A percentile compares a stretch with the other conserved stretches of the same genome.
Conservation (phyloP, 768 basidiomycete genomes). For the Cystobasidium ongulense region DNA sequence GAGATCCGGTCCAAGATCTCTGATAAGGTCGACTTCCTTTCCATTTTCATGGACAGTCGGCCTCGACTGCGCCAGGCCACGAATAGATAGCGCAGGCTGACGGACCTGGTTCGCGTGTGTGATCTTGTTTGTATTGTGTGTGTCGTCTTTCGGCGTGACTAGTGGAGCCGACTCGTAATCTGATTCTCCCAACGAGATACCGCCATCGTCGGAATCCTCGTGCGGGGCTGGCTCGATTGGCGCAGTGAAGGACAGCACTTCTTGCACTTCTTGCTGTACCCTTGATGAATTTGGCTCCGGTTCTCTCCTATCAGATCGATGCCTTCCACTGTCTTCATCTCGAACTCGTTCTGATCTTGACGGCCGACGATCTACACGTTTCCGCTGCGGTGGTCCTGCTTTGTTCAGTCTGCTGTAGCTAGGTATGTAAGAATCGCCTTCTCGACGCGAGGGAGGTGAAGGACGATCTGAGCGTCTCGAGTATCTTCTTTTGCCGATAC, state of each 20-base stretch:
- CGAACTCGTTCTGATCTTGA: not conserved
- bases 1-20: not conserved
- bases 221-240: not conserved
- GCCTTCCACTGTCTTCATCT: not conserved
- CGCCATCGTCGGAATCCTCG: slow-evolving; percentile 7
- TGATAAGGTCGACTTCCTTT: not conserved
- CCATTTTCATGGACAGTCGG: not conserved
- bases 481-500: not conserved
- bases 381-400: not conserved
- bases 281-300: not conserved
- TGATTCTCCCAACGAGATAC: not conserved
- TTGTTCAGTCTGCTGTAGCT: slow-evolving; percentile 18
- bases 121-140: not conserved
- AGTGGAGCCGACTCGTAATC: not conserved
- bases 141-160: not conserved
- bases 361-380: not conserved
- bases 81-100: not conserved
- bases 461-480: not conserved
- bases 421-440: slow-evolving; percentile 16
- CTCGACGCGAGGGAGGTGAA: not conserved
- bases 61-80: not conserved
- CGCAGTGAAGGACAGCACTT: too few species aligned
- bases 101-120: not conserved
- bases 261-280: not conserved
- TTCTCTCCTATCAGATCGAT: not conserved